phyloP scores from a whole-genome alignment of 2,329 filamentous ascomycete genomes.

The Didymella segeticola region DNA sequence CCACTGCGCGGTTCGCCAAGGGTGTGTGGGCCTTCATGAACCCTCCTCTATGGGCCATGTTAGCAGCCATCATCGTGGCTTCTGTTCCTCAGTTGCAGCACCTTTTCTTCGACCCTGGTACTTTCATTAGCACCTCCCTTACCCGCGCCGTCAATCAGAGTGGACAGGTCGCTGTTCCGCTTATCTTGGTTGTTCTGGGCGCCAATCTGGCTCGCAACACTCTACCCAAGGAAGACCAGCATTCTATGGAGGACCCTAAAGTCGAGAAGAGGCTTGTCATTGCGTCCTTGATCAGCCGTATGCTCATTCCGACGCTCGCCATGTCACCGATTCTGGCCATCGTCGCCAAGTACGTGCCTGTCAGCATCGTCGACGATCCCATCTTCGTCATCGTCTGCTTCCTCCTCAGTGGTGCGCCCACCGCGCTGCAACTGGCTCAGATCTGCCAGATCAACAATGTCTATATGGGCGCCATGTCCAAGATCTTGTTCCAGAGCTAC shows the following conservation, averaged over 20 bases:
- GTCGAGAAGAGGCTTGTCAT: conserved; percentile 79
- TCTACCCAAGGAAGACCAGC: conserved; percentile 69
- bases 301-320: conserved; percentile 88
- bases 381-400: conserved; percentile 99
- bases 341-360: conserved; percentile 85
- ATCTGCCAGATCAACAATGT: conserved; percentile 99
- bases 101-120: conserved; percentile 86
- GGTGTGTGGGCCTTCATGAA: conserved; percentile 97
- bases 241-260: conserved; percentile 72
- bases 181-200: conserved; percentile 94
- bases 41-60: conserved; percentile 96
- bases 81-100: conserved; percentile 82
- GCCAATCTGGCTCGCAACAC: conserved; percentile 95
- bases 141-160: conserved; percentile 86
- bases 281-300: conserved; percentile 84
- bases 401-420: conserved; percentile 90
- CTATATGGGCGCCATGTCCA: conserved; percentile 93
- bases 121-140: conserved; percentile 91
- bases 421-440: conserved; percentile 91
- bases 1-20: conserved; percentile 60
- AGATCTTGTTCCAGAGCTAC: conserved; percentile 93
- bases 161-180: conserved; percentile 88
- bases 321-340: conserved; percentile 91
- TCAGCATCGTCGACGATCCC: conserved; percentile 95
- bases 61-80: conserved; percentile 87